Conservation (phyloP, 768 basidiomycete species). For the Pholiota molesta region DNA sequence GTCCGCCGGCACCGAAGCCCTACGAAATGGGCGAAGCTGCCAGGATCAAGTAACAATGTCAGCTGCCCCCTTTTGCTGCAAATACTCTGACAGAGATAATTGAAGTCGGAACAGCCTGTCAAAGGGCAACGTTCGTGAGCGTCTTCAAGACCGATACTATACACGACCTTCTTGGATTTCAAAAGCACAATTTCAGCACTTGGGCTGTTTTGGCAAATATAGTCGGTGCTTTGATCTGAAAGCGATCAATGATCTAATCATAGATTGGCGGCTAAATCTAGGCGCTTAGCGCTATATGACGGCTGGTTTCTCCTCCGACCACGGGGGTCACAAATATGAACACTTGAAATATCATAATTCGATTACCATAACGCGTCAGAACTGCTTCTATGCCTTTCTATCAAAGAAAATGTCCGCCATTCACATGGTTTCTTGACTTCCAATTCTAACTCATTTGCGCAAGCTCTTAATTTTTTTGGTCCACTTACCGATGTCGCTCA, state of each 20-base stretch:
- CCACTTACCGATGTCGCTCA: too few relatives aligned
- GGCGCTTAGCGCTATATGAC: not conserved
- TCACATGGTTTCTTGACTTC: not conserved
- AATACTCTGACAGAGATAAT: not conserved
- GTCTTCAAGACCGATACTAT: not conserved
- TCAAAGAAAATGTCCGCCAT: too few relatives aligned
- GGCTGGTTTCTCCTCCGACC: not conserved
- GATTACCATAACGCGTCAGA: not conserved
- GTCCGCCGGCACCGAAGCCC: not conserved
- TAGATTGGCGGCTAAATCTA: slow-evolving; percentile 1
- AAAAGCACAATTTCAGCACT: not conserved
- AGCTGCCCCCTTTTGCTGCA: not conserved
- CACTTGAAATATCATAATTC: not conserved
- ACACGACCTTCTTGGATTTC: not conserved
- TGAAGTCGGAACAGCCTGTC: not conserved
- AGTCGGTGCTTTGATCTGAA: not conserved
- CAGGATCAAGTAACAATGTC: not conserved
- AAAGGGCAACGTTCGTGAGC: not conserved
- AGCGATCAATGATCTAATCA: not conserved
- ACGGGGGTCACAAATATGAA: not conserved
- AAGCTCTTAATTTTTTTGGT: not conserved
- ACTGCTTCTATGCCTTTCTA: too few relatives aligned
- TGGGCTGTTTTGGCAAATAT: not conserved
- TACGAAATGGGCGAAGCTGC: not conserved
- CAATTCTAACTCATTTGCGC: not conserved